Evolutionary conservation across 2,329 filamentous ascomycete genomes (phyloP).

Genomic region (Epicoccum nigrum): DNA sequence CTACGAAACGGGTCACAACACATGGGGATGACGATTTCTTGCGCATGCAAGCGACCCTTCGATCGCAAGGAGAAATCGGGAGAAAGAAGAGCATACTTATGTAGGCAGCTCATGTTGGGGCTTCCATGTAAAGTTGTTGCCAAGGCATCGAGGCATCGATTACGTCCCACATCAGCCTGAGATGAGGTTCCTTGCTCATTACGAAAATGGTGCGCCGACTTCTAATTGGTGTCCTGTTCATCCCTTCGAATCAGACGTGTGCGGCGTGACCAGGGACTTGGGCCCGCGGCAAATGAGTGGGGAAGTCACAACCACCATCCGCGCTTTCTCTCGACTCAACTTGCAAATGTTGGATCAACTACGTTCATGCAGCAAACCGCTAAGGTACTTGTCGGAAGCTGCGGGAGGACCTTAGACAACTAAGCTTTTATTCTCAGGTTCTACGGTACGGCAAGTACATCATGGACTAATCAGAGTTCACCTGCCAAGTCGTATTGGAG

Average conservation of each 20-base stretch:
- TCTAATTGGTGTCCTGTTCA: not conserved
- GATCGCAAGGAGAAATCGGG: not conserved
- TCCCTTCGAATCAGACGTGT: not conserved
- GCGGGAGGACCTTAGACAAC: not conserved
- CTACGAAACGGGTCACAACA: not conserved
- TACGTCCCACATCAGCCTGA: not conserved
- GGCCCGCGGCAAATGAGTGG: conserved; percentile 3
- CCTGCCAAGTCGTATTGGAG: conserved; percentile 1
- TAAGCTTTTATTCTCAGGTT: conserved; percentile 9
- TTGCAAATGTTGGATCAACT: not conserved
- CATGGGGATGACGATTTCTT: conserved; percentile 3
- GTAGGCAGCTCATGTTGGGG: not conserved
- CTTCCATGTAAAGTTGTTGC: not conserved
- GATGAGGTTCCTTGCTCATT: not conserved
- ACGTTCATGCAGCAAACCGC: not conserved
- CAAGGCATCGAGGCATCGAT: not conserved
- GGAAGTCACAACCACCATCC: not conserved
- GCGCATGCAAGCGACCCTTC: not conserved
- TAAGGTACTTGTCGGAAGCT: not conserved
- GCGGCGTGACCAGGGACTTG: not conserved
- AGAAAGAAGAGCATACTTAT: not conserved
- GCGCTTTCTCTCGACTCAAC: not conserved
- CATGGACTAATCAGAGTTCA: conserved; percentile 7
- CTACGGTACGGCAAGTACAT: not conserved
- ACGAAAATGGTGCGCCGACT: not conserved